Evolutionary conservation across 495 filamentous ascomycete genomes (phyloP).

Genomic region (Aspergillus mulundensis): DNA sequence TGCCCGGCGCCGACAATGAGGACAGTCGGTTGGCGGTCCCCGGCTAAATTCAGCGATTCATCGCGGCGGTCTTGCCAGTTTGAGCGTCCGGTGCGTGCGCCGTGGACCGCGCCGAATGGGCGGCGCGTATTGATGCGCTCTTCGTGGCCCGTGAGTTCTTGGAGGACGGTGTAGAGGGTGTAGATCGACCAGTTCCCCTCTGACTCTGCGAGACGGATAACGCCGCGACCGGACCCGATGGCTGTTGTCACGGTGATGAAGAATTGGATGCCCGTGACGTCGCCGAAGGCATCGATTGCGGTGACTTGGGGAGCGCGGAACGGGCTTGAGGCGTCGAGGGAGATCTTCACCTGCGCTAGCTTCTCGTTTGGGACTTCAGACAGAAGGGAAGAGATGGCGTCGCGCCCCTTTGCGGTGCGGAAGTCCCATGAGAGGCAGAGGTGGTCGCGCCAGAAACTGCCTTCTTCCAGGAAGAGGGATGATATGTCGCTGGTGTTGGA

Average conservation of each 20-base stretch:
- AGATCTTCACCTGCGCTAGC: slow-evolving; percentile 17
- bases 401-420: slow-evolving; percentile 50
- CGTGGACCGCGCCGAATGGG: slow-evolving; percentile 45
- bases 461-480: slow-evolving; percentile 40
- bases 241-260: slow-evolving; percentile 45
- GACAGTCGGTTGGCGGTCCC: slow-evolving; percentile 56
- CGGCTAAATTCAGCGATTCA: slow-evolving; percentile 49
- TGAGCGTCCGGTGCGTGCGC: slow-evolving; percentile 47
- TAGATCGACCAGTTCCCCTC: slow-evolving; percentile 60
- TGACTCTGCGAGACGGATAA: slow-evolving; percentile 50
- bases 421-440: slow-evolving; percentile 41
- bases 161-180: slow-evolving; percentile 55
- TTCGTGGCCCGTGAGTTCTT: slow-evolving; percentile 44
- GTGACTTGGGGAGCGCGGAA: slow-evolving; percentile 44
- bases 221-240: slow-evolving; percentile 50
- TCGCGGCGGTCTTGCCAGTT: slow-evolving; percentile 65
- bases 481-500: slow-evolving; percentile 25
- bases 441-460: slow-evolving; percentile 44
- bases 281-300: slow-evolving; percentile 46
- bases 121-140: slow-evolving; percentile 37
- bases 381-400: slow-evolving; percentile 49
- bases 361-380: neutral
- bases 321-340: slow-evolving; percentile 45
- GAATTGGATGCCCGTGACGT: slow-evolving; percentile 50
- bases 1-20: slow-evolving; percentile 52